Conservation (phyloP, 2,329 filamentous ascomycete genomes). For the Talaromyces atroroseus region DNA sequence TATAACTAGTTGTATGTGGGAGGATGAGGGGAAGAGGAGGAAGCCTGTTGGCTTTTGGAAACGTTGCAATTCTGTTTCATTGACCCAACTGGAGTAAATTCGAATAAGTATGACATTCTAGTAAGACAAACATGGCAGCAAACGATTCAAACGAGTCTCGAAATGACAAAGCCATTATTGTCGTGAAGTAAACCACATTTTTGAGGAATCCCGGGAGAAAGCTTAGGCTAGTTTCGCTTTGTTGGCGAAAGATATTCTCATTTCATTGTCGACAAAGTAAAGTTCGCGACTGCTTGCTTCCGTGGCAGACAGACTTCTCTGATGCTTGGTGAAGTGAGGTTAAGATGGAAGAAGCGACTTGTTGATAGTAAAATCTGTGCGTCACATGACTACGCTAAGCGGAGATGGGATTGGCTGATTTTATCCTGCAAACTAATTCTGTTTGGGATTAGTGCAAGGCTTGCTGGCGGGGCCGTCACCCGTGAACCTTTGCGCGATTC, state of each 20-base stretch:
- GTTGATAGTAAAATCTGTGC: slow-evolving; percentile 16
- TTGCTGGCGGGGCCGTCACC: too few relatives aligned
- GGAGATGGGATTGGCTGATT: slow-evolving; percentile 14
- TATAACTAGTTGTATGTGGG: slow-evolving; percentile 1
- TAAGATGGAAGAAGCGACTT: too few relatives aligned
- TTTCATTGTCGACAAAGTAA: not conserved
- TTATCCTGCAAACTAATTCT: not conserved
- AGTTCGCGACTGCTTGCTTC: too few relatives aligned
- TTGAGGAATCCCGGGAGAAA: slow-evolving; percentile 22
- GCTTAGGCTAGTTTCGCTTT: not conserved
- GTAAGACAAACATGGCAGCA: slow-evolving; percentile 16
- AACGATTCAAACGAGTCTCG: not conserved
- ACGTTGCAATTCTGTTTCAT: not conserved
- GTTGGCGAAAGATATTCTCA: not conserved
- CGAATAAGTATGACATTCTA: not conserved
- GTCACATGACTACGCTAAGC: slow-evolving; percentile 27
- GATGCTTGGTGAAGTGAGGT: too few relatives aligned
- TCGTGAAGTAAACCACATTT: slow-evolving; percentile 1
- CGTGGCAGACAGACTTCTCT: too few relatives aligned
- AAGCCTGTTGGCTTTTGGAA: not conserved
- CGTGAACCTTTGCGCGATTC: too few relatives aligned
- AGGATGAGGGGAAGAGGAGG: not conserved
- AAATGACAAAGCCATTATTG: too few relatives aligned
- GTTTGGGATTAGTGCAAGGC: not conserved
- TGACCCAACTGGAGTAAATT: slow-evolving; percentile 15